Evolutionary conservation across 2,329 filamentous ascomycete genomes (phyloP).

Genomic region (Epichloe glyceriae): DNA sequence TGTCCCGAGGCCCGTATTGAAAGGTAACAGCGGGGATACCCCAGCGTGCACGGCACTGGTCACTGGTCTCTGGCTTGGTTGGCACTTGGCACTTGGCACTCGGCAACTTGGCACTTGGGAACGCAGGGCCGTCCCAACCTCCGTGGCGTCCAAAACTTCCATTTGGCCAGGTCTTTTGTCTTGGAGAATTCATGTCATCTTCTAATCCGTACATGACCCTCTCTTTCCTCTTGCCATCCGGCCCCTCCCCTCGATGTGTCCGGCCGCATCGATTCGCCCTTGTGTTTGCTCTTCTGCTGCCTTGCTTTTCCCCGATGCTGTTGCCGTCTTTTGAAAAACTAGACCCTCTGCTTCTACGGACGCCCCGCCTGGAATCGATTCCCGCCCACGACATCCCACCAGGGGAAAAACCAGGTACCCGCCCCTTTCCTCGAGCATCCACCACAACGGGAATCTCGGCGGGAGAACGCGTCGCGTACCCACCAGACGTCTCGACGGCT

Average conservation of each 20-base stretch:
- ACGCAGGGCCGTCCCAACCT: slow-evolving; percentile 1
- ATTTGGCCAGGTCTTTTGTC: background rate
- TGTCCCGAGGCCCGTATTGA: background rate
- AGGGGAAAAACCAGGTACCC: slow-evolving; percentile 7
- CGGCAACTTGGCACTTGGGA: background rate
- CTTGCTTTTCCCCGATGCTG: slow-evolving; percentile 17
- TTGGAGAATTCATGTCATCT: slow-evolving; percentile 10
- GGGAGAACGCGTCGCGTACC: slow-evolving; percentile 22
- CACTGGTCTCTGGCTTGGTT: no score
- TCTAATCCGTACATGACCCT: slow-evolving; percentile 5
- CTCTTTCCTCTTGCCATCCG: slow-evolving; percentile 1
- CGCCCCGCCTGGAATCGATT: slow-evolving; percentile 2
- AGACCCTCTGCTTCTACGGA: slow-evolving; percentile 9
- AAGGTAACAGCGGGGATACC: background rate
- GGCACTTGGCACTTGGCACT: background rate
- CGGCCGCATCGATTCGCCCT: slow-evolving; percentile 15
- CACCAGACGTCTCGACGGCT: slow-evolving; percentile 7
- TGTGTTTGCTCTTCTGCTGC: slow-evolving; percentile 10
- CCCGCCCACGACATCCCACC: slow-evolving; percentile 1
- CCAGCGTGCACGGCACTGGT: no score
- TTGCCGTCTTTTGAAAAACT: slow-evolving; percentile 3
- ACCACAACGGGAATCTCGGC: slow-evolving; percentile 9
- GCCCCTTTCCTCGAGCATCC: slow-evolving; percentile 4
- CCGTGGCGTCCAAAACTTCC: background rate
- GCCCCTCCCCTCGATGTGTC: slow-evolving; percentile 17